Evolutionary conservation across 257 asterid genomes (phyloP), one percentile per base, ranked within the genome.

Genomic region (Jacaranda copaia): DNA sequence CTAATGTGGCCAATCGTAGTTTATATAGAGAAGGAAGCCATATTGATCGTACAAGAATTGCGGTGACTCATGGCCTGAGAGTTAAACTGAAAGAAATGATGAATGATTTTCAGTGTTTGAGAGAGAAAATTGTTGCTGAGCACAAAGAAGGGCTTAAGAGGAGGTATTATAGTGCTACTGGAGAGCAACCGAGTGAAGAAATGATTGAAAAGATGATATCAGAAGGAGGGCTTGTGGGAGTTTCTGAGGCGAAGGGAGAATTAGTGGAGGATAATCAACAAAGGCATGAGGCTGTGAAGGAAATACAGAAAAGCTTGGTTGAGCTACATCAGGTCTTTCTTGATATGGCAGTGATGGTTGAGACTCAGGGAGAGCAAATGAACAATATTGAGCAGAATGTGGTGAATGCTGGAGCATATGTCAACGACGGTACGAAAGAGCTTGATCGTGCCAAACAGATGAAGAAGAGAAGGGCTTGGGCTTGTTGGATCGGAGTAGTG

Each of bases 271-370:
- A 91, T 73, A 93, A 81, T 79, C 82, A 74, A 18, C 86, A 81
- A 19, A 86, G 97, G 74, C 46, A 87, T n/a, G 94, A 87, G 58
- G 91, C 91, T 7, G 88, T 89, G 60, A 87, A 85, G 86, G 98
- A 88, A 61, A 85, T 93, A 32, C 90, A 88, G 84, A 91, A 48
- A 55, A 93, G 97, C 58, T 80, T 93, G 75, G 88, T 87, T 45
- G 87, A 89, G 82, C 71, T 93, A 68, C 98, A 93, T 70, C 93
- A 88, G 66, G 89, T 93, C 64, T 93, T 93, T 83, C 96, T 93
- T 69, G 98, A 93, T 25, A 93, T 93, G 98, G 92, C 96, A 64
- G 92, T 91, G 64, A 84, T 93, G 96, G 91, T 93, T 43, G 98
- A 93, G 78, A 85, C 85, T 1, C 98, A 92, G 59, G 97, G 93